These are phyloP conservation scores for Podochytrium sp. DNA, from an alignment of 192 early-diverging fungal species.

Conservation along the genomic window DNA sequence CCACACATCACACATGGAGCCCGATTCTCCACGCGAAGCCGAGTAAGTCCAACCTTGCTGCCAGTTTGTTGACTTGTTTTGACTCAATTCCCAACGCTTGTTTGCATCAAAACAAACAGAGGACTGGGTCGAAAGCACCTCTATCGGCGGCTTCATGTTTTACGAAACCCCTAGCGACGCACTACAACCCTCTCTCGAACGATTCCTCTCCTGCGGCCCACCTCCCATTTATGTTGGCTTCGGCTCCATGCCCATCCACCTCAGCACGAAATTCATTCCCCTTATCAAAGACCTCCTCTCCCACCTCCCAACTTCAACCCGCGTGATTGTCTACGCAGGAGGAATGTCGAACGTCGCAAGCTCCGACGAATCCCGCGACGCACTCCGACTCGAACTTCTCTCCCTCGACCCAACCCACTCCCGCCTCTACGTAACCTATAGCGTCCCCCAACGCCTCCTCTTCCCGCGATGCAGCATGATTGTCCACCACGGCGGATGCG, in stretches of 20 bases:
- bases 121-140: background rate
- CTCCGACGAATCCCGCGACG: slow-evolving; percentile 1
- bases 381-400: background rate
- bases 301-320: slow-evolving; percentile 65
- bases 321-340: slow-evolving; percentile 45
- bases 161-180: background rate
- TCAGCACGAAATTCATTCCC: slow-evolving; percentile 57
- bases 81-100: background rate
- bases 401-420: slow-evolving; percentile 37
- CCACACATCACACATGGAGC: background rate
- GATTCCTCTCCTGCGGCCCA: background rate
- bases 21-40: background rate
- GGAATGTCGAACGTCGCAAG: slow-evolving; percentile 35
- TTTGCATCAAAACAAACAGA: no score
- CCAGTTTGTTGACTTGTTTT: background rate
- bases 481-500: slow-evolving; percentile 73
- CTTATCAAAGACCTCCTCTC: slow-evolving; percentile 62
- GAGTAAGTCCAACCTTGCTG: background rate
- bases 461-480: slow-evolving; percentile 63
- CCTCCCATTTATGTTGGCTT: slow-evolving; percentile 67
- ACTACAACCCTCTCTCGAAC: background rate
- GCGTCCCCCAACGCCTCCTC: slow-evolving; percentile 70
- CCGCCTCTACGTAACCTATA: slow-evolving; percentile 52
- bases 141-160: slow-evolving; percentile 8
- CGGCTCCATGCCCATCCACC: slow-evolving; percentile 71